These are phyloP conservation scores for Ustilago crameri DNA, from an alignment of 1,284 basidiomycete species.

Conservation along the genomic window DNA sequence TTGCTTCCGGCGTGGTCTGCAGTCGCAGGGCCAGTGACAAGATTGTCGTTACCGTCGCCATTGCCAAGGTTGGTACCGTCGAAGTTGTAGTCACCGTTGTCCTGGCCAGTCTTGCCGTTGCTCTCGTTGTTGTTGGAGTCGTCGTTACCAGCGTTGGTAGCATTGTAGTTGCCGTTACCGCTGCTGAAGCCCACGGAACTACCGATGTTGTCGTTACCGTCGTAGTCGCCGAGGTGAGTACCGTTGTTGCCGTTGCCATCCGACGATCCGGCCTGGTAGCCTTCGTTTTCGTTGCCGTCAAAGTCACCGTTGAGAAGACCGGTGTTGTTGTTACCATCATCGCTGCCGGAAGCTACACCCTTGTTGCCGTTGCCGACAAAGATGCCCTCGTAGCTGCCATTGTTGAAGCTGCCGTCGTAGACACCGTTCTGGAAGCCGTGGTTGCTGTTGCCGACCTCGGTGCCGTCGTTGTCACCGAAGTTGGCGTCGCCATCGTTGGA, in stretches of 20 bases:
- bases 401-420: slow-evolving; percentile 9
- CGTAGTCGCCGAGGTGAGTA: no score
- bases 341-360: background rate
- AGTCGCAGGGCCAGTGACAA: background rate
- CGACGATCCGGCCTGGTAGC: background rate
- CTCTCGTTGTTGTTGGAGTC: slow-evolving; percentile 9
- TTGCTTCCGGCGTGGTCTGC: no score
- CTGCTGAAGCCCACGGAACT: background rate
- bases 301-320: slow-evolving; percentile 9
- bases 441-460: slow-evolving; percentile 6
- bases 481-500: no score
- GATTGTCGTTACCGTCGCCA: slow-evolving; percentile 11
- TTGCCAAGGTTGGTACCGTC: background rate
- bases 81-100: background rate
- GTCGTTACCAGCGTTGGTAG: slow-evolving; percentile 2
- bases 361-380: no score
- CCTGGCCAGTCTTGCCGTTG: background rate
- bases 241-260: no score
- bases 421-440: slow-evolving; percentile 7
- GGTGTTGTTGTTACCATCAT: slow-evolving; percentile 7
- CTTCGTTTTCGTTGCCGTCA: slow-evolving; percentile 14
- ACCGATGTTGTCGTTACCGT: no score
- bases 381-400: background rate
- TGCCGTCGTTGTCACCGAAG: slow-evolving; percentile 4
- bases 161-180: slow-evolving; percentile 13